Conservation (phyloP, 106 monocot genomes). For the Alisma plantagoaquatica region DNA sequence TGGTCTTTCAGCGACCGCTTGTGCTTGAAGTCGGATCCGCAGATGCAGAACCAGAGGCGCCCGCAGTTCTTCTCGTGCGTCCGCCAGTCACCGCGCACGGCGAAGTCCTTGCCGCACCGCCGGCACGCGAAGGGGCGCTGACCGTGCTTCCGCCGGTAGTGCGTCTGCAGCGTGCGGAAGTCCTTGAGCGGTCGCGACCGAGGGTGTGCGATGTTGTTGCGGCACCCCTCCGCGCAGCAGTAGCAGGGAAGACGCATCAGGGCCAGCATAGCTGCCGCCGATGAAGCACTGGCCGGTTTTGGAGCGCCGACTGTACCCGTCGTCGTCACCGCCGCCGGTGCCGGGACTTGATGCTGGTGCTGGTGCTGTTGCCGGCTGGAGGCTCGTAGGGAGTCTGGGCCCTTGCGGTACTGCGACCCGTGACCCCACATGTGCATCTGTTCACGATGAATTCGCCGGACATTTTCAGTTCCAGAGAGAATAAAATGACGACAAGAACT, state of each 20-base stretch:
- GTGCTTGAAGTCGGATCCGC: constrained; percentile 23
- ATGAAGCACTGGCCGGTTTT: too few relatives aligned
- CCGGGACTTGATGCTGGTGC: too few relatives aligned
- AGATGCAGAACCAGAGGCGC: constrained; percentile 18
- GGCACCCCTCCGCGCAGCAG: constrained; percentile 20
- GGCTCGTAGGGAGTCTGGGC: constrained; percentile 19
- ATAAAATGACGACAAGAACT: too few relatives aligned
- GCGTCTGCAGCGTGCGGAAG: constrained; percentile 19
- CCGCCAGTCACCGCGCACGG: constrained; percentile 20
- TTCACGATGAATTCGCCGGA: background rate
- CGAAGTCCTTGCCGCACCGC: constrained; percentile 22
- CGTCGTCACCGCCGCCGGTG: too few relatives aligned
- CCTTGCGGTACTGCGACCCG: constrained; percentile 24
- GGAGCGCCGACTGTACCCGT: too few relatives aligned
- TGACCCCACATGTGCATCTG: constrained; percentile 29
- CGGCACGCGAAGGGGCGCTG: constrained; percentile 15
- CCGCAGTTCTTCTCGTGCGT: constrained; percentile 28
- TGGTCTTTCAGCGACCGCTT: constrained; percentile 22
- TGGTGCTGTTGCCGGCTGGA: constrained; percentile 7
- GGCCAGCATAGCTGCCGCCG: too few relatives aligned
- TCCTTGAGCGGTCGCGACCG: constrained; percentile 18
- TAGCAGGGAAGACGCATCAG: constrained; percentile 20
- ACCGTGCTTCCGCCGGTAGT: constrained; percentile 22
- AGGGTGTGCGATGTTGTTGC: constrained; percentile 21
- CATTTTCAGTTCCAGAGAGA: too few relatives aligned